Base-by-base conservation (phyloP, 148 eudicot genomes). In the Mesembryanthemum crystallinum region DNA sequence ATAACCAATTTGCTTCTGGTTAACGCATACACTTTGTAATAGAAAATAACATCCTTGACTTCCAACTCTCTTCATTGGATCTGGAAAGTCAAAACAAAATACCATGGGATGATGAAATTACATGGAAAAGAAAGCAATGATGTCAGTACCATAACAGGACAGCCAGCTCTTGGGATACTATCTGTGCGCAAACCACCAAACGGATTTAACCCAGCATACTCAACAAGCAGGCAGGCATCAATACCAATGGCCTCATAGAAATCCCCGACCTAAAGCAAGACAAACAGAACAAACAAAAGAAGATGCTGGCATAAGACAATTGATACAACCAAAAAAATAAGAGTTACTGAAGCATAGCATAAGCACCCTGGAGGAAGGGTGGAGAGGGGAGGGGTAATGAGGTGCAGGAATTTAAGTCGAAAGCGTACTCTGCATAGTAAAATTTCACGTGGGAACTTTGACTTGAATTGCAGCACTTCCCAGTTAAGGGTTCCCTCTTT, bases 151-250 rank as follows among this genome's bases (percentile, higher is more conserved):
- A 92, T 83, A 18, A 91, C 96, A 78, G 99, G 99, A 72, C 97
- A 95, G 21, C 99, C 99, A 84, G 98, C 99, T 87, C 86, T 90
- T 23, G 99, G 99, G 73, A 92, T 79, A 75, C 96, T 90, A 81
- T 95, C 99, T 33, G 99, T 78, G 66, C 98, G 97, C 87, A 92
- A 72, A 73, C 99, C 99, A 68, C 99, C 97, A 88, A 89, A 90
- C 55, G 98, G 98, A 86, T 95, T 92, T 73, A 95, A 81, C 52
- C 99, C 99, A 81, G 98, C 99, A 76, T 92, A 91, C 81, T 95
- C 98, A 76, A 95, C 99, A 83, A 95, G 89, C 81, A 92, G 54
- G 83, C 99, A 95, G 24, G 99, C 99, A 81, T 95, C 98, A 47
- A 92, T 79, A 76, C 99, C 99, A 72, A 95, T 87, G 60, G 98